Conservation (phyloP, 2,329 filamentous ascomycete genomes). For the Zasmidium citrigriseum region DNA sequence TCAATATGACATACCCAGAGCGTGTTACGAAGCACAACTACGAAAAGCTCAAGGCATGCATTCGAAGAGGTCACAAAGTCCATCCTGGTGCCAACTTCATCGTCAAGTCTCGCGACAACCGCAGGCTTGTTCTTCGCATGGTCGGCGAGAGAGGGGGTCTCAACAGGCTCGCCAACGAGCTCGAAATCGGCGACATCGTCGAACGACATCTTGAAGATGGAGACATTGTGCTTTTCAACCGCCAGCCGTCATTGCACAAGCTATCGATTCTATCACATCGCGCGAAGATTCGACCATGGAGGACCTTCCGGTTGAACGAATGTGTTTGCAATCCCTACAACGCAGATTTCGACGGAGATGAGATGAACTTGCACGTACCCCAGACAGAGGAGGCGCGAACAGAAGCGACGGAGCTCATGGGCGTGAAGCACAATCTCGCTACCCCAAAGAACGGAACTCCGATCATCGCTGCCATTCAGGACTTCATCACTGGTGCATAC, state of each 20-base stretch:
- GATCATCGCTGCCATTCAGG: conserved; percentile 97
- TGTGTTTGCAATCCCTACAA: conserved; percentile 99
- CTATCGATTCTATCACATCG: conserved; percentile 97
- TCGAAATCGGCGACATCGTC: conserved; percentile 83
- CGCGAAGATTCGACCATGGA: conserved; percentile 89
- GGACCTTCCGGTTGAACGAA: conserved; percentile 95
- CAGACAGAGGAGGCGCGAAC: conserved; percentile 96
- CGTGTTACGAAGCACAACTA: conserved; percentile 83
- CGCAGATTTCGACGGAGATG: conserved; percentile 97
- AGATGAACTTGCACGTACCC: conserved; percentile 98
- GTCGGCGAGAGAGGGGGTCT: conserved; percentile 53
- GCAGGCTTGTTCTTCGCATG: conserved; percentile 70
- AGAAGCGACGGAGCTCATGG: conserved; percentile 95
- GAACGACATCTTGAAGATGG: conserved; percentile 94
- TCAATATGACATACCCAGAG: conserved; percentile 94
- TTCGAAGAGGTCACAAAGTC: conserved; percentile 72
- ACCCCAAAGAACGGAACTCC: conserved; percentile 98
- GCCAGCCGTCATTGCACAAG: conserved; percentile 96
- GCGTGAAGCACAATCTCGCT: conserved; percentile 91
- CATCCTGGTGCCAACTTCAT: conserved; percentile 90
- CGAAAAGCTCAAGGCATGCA: conserved; percentile 72
- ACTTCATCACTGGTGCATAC: conserved; percentile 96
- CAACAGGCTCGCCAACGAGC: conserved; percentile 68
- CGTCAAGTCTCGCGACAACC: conserved; percentile 68
- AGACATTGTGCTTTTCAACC: conserved; percentile 96